Conservation (phyloP, 208 protist species). For the Acanthamoeba culbertsoni region DNA sequence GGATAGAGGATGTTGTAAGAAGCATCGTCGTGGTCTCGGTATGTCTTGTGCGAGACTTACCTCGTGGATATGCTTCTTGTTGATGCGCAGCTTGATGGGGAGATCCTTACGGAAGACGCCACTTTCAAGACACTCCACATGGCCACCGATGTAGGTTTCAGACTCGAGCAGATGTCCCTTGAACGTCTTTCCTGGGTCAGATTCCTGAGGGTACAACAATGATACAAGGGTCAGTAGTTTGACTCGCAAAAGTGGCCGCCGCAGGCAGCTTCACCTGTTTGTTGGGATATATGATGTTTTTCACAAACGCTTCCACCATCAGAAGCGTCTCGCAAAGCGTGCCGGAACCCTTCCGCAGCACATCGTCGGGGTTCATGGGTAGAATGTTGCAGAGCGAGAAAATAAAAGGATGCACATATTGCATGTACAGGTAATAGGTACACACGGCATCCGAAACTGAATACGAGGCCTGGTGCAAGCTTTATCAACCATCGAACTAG, state of each 20-base stretch:
- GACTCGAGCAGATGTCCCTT: slow-evolving; percentile 97
- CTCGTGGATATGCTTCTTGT: slow-evolving; percentile 34
- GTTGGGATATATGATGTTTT: slow-evolving; percentile 99
- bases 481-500: no score
- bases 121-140: slow-evolving; percentile 85
- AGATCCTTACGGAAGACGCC: slow-evolving; percentile 98
- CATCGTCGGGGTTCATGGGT: slow-evolving; percentile 98
- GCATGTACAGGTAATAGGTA: slow-evolving; percentile 99
- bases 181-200: slow-evolving; percentile 87
- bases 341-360: slow-evolving; percentile 98
- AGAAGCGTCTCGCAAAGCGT: slow-evolving; percentile 99
- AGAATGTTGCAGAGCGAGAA: slow-evolving; percentile 99
- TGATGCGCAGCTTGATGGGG: slow-evolving; percentile 66
- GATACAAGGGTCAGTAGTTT: not conserved
- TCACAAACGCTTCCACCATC: slow-evolving; percentile 96
- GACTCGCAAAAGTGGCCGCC: slow-evolving; percentile 61
- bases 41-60: slow-evolving; percentile 87
- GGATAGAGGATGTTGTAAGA: no score
- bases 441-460: slow-evolving; percentile 99
- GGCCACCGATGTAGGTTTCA: slow-evolving; percentile 99
- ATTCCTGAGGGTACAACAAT: not conserved
- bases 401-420: slow-evolving; percentile 99
- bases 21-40: not conserved
- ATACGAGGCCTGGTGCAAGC: slow-evolving; percentile 93
- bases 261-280: no score